Evolutionary conservation across 2,329 filamentous ascomycete species (phyloP).

Genomic region (Aspergillus persii): DNA sequence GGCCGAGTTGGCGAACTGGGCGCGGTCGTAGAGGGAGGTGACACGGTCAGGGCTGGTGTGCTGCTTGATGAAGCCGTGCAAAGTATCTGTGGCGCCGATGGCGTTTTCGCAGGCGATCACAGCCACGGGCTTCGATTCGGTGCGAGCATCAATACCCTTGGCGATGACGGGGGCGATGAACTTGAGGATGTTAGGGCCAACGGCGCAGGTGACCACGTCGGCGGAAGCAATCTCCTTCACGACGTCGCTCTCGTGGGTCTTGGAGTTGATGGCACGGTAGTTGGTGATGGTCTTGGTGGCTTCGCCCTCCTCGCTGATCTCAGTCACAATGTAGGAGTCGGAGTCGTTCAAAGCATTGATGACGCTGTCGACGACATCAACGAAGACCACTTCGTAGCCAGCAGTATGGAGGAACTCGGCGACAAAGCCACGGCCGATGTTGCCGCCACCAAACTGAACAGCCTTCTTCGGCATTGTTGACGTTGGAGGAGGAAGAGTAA

Average conservation of each 20-base stretch:
- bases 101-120: slow-evolving; percentile 99
- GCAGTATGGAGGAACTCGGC: slow-evolving; percentile 92
- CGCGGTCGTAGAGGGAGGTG: slow-evolving; percentile 67
- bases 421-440: slow-evolving; percentile 84
- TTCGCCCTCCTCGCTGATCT: slow-evolving; percentile 83
- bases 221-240: slow-evolving; percentile 82
- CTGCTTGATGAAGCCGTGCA: slow-evolving; percentile 76
- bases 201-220: slow-evolving; percentile 92
- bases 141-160: slow-evolving; percentile 81
- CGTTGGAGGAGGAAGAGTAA: not conserved
- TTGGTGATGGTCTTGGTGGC: slow-evolving; percentile 81
- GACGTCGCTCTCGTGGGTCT: slow-evolving; percentile 75
- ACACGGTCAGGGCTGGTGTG: slow-evolving; percentile 70
- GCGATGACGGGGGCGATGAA: slow-evolving; percentile 96
- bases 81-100: slow-evolving; percentile 87
- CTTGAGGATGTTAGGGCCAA: slow-evolving; percentile 92
- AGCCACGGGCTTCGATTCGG: slow-evolving; percentile 66
- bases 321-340: slow-evolving; percentile 83
- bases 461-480: slow-evolving; percentile 59
- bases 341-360: slow-evolving; percentile 75
- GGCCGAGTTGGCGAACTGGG: slow-evolving; percentile 92
- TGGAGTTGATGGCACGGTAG: slow-evolving; percentile 96
- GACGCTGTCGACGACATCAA: slow-evolving; percentile 83
- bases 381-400: slow-evolving; percentile 92
- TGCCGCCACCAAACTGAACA: slow-evolving; percentile 82